phyloP scores from a whole-genome alignment of 2,329 filamentous ascomycete species.

The Aspergillus fijiensis region DNA sequence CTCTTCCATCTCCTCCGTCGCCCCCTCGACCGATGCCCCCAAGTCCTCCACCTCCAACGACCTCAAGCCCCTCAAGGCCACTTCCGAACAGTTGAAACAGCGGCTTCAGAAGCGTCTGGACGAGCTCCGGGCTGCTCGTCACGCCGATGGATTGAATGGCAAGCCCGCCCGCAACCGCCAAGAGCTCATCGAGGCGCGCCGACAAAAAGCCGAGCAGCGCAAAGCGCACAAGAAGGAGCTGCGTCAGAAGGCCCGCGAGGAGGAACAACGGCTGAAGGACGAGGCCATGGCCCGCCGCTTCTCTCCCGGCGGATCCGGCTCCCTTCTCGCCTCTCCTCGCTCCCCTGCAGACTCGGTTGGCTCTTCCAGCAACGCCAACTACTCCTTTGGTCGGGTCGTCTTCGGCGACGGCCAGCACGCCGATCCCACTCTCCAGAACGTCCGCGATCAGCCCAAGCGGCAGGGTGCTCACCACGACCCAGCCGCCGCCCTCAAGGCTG shows the following conservation, averaged over 20 bases:
- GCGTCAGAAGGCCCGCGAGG: slow-evolving; percentile 71
- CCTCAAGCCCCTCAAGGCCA: slow-evolving; percentile 64
- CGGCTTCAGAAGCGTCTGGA: slow-evolving; percentile 82
- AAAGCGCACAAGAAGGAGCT: slow-evolving; percentile 88
- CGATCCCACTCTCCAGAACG: slow-evolving; percentile 64
- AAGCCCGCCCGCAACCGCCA: slow-evolving; percentile 81
- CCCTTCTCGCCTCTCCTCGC: slow-evolving; percentile 55
- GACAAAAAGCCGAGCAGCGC: slow-evolving; percentile 81
- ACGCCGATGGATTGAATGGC: slow-evolving; percentile 80
- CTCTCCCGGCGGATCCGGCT: slow-evolving; percentile 59
- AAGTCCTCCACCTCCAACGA: slow-evolving; percentile 27
- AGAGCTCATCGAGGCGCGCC: slow-evolving; percentile 85
- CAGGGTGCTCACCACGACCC: slow-evolving; percentile 77
- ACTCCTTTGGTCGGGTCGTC: slow-evolving; percentile 86
- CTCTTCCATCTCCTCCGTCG: slow-evolving; percentile 69
- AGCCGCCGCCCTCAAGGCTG: slow-evolving; percentile 79
- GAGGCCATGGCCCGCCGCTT: slow-evolving; percentile 57
- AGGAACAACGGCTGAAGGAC: slow-evolving; percentile 66
- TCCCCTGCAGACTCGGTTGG: slow-evolving; percentile 48
- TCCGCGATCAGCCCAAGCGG: slow-evolving; percentile 68
- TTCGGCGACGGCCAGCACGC: slow-evolving; percentile 83
- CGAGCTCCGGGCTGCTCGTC: slow-evolving; percentile 77
- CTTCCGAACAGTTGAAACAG: slow-evolving; percentile 72
- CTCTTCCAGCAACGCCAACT: slow-evolving; percentile 57
- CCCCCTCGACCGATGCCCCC: slow-evolving; percentile 43